phyloP scores from a whole-genome alignment of 495 filamentous ascomycete genomes.

The Xylaria nigripes region DNA sequence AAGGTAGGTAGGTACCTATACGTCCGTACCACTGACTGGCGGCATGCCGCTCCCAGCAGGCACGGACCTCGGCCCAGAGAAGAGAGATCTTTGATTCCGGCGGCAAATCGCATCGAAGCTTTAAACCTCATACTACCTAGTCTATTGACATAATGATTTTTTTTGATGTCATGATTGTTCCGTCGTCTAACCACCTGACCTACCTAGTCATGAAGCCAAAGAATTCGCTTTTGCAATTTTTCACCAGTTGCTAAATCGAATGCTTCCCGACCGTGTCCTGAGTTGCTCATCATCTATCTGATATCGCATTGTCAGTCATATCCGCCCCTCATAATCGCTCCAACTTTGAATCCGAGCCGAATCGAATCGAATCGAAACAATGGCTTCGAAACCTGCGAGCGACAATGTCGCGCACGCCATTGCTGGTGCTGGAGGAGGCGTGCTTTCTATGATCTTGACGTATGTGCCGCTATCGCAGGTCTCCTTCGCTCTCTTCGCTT shows the following conservation, averaged over 20 bases:
- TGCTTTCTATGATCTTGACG: slow-evolving; percentile 93
- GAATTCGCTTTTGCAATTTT: neutral
- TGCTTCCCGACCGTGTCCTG: neutral
- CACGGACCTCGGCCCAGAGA: too few species aligned
- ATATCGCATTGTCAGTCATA: neutral
- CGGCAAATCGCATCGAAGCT: slow-evolving; percentile 3
- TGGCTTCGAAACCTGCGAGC: slow-evolving; percentile 50
- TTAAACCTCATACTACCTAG: too few species aligned
- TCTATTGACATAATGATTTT: too few species aligned
- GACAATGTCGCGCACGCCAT: slow-evolving; percentile 89
- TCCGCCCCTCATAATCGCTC: neutral
- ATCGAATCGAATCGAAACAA: slow-evolving; percentile 12
- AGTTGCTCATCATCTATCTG: too few species aligned
- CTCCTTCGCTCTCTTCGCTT: neutral
- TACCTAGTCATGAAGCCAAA: slow-evolving; percentile 1
- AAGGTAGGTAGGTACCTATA: too few species aligned
- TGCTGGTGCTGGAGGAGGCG: slow-evolving; percentile 80
- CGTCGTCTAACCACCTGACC: neutral
- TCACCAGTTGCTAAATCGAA: neutral
- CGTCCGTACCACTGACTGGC: too few species aligned
- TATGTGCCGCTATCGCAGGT: slow-evolving; percentile 32
- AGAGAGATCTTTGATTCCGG: too few species aligned
- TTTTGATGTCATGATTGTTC: too few species aligned
- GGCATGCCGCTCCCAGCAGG: too few species aligned
- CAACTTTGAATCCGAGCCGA: neutral